Base-by-base conservation (phyloP, 345 rosid genomes). In the Cardiospermum halicacabum region DNA sequence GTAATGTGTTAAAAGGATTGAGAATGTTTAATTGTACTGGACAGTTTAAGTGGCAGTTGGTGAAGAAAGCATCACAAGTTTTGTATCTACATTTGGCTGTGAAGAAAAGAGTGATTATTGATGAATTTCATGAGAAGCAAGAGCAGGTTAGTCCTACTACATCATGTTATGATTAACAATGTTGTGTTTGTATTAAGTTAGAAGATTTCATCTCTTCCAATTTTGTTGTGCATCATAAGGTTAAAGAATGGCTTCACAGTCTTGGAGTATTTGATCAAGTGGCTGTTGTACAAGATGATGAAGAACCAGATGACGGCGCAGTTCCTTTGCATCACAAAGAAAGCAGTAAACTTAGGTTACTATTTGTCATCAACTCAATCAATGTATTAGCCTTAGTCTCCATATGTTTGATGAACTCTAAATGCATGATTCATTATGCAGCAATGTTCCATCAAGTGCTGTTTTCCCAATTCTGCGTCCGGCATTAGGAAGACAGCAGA, bases 51-150 rank as follows among this genome's bases (percentile, higher is more conserved):
- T 93, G 98, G 98, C 60, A 64, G n/a, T 54, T 93, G 53, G 42
- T 67, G 78, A 93, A 90, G 85, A 93, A 90, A 75, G 96, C 98
- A 63, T 90, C 98, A n/a, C 97, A 93, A 81, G 89, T 90, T 73
- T 80, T 93, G 0, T 85, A 77, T 71, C 60, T 90, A 58, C 98
- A 93, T 73, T 90, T 90, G 16, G 88, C 94, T 57, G 77, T 93
- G 72, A 86, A 86, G 87, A 93, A 78, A 73, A 93, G 97, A 24
- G 83, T 76, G 25, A 25, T 93, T 58, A 79, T 90, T 11, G 84
- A 88, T 74, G 98, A 93, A 47, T 77, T 93, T 49, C 88, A 89
- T 18, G 98, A 85, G 74, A 90, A 83, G 80, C 98, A 93, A 70
- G 97, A 80, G 62, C 97, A 86, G 86, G 97, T 92, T 56, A 62